Evolutionary conservation across 2,329 filamentous ascomycete genomes (phyloP).

Genomic region (Colletotrichum magnum): DNA sequence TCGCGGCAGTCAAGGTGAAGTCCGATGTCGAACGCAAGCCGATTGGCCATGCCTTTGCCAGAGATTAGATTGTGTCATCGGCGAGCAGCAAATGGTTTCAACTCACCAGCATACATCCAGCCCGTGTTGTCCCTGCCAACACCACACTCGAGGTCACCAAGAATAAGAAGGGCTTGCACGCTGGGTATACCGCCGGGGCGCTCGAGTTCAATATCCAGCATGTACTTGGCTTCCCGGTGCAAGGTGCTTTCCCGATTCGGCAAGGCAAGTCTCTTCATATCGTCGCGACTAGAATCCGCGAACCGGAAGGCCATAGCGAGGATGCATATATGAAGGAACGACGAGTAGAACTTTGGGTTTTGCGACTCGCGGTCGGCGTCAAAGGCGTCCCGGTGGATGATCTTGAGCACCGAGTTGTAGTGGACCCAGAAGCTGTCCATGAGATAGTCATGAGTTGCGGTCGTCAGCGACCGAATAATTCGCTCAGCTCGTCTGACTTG

Average conservation of each 20-base stretch:
- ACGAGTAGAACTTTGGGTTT: constrained; percentile 64
- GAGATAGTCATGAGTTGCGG: constrained; percentile 66
- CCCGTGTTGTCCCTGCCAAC: constrained; percentile 67
- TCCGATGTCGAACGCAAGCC: constrained; percentile 63
- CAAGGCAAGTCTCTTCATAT: constrained; percentile 62
- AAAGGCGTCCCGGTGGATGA: constrained; percentile 65
- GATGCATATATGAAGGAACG: constrained; percentile 66
- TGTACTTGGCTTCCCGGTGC: constrained; percentile 67
- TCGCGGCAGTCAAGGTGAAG: constrained; percentile 62
- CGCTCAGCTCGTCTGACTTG: constrained; percentile 61
- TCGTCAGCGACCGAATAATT: constrained; percentile 60
- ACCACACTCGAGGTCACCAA: constrained; percentile 68
- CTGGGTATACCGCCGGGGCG: constrained; percentile 65
- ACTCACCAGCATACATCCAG: constrained; percentile 67
- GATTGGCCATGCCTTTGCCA: constrained; percentile 56
- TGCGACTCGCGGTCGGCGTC: constrained; percentile 61
- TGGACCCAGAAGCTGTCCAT: constrained; percentile 66
- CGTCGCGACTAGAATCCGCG: constrained; percentile 62
- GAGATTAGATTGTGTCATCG: constrained; percentile 32
- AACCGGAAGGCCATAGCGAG: constrained; percentile 67
- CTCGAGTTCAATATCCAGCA: constrained; percentile 68
- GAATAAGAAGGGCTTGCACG: constrained; percentile 65
- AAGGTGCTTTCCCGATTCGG: constrained; percentile 65
- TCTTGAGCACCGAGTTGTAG: constrained; percentile 64
- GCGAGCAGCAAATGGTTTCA: constrained; percentile 42